phyloP scores from a whole-genome alignment of 306 rosid genomes.

The Cucurbita ficifolia region DNA sequence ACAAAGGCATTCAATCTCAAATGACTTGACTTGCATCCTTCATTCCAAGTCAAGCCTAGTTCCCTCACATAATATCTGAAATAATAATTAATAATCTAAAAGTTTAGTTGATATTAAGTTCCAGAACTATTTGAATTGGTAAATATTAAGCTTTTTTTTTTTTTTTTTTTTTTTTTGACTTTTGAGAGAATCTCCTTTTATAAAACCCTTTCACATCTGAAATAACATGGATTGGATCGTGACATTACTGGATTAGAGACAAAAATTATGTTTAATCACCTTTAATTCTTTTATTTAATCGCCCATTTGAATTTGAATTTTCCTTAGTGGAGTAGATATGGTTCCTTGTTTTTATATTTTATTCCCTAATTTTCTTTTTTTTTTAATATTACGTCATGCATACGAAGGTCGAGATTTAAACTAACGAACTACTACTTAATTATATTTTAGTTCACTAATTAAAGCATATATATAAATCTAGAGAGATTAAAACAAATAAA shows the following conservation, averaged over 20 bases:
- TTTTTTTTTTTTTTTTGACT: not conserved
- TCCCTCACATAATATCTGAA: not conserved
- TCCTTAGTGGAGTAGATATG: conserved; percentile 4
- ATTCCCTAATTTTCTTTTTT: not conserved
- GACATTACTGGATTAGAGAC: not conserved
- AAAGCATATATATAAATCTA: no score
- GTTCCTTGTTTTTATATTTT: not conserved
- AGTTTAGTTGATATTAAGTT: not conserved
- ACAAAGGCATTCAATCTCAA: not conserved
- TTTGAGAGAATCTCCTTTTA: not conserved
- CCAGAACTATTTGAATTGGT: not conserved
- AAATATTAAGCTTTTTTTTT: not conserved
- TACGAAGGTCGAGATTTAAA: not conserved
- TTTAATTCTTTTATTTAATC: not conserved
- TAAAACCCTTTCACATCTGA: conserved; percentile 6
- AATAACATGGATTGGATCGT: not conserved
- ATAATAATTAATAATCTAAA: conserved; percentile 3
- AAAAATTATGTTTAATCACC: no score
- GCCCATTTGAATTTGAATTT: not conserved
- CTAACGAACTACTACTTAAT: no score
- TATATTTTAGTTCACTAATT: no score
- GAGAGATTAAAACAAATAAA: no score
- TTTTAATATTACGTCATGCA: not conserved
- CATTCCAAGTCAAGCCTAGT: not conserved
- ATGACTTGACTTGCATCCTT: not conserved